Evolutionary conservation across 192 early-diverging fungal species (phyloP), one percentile per base, ranked within the genome.

Genomic region (Rhizophlyctis rosea): DNA sequence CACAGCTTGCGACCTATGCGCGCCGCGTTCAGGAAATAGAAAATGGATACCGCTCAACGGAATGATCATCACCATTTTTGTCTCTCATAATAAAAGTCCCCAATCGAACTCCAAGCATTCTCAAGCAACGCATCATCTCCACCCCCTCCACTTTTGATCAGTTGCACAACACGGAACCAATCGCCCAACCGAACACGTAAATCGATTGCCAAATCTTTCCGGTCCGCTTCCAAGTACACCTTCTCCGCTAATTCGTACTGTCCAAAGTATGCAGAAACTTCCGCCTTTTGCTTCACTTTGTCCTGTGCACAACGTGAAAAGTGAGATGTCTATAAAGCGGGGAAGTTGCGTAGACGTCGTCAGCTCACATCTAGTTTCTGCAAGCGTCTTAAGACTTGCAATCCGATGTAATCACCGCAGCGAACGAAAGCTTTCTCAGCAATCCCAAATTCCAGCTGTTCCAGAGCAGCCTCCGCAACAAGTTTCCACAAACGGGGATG

Each of bases 161-260:
- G 51, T 62, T 83, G 79, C 21, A 85, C 77, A 25, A 83, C 83
- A 1, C 81, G 69, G 65, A 79, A 81, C 78, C 77, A 83, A 62
- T 85, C 81, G 30, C 81, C 81, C 61, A 83, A 63, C 9, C 71
- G 64, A 1, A 74, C 77, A 9, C 77, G 74, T 14, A 85, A 52
- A 18, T 80, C 76, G 14, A 85, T 70, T 2, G 83, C 83, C 3
- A 85, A 64, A 59, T 85, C 83, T 51, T 79, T 80, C 21, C 83
- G 72, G 57, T 85, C 83, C 76, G 77, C 76, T 33, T 81, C 80
- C 18, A 83, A 50, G 36, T 85, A 85, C 21, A 76, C 27, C 39
- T 73, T 69, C 54, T 85, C 83, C 0, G 83, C 78, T 13, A 59
- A 32, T 14, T 83, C 81, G 34, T 72, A 67, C 23, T 81, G 65